Conservation (phyloP, 352 stramenopile genomes). For the Phytophthora pini region DNA sequence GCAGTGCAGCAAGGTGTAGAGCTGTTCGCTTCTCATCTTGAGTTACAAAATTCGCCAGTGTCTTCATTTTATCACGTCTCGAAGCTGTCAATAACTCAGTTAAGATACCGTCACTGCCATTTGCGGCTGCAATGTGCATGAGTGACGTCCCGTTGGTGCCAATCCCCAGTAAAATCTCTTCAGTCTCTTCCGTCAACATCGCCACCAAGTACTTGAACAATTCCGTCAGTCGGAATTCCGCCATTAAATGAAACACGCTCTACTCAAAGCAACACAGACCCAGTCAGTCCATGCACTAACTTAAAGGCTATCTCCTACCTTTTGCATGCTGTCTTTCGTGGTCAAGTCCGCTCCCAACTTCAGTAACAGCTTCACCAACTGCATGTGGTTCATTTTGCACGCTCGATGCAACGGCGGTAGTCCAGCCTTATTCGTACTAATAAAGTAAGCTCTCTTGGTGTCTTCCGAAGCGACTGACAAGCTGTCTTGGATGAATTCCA, state of each 20-base stretch:
- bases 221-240: slow-evolving; percentile 43
- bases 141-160: slow-evolving; percentile 51
- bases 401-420: slow-evolving; percentile 67
- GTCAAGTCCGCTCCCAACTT: slow-evolving; percentile 43
- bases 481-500: slow-evolving; percentile 46
- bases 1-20: slow-evolving; percentile 54
- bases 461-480: slow-evolving; percentile 32
- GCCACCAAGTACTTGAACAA: slow-evolving; percentile 47
- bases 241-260: slow-evolving; percentile 59
- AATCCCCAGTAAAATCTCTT: slow-evolving; percentile 37
- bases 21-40: slow-evolving; percentile 46
- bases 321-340: slow-evolving; percentile 41
- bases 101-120: slow-evolving; percentile 52
- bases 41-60: slow-evolving; percentile 47
- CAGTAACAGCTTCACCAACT: slow-evolving; percentile 53
- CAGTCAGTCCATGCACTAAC: background rate
- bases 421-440: slow-evolving; percentile 46
- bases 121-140: slow-evolving; percentile 51
- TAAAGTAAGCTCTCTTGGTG: slow-evolving; percentile 42
- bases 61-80: slow-evolving; percentile 17
- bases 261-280: slow-evolving; percentile 10
- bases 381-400: slow-evolving; percentile 50
- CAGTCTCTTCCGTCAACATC: slow-evolving; percentile 27
- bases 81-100: slow-evolving; percentile 21
- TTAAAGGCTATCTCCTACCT: slow-evolving; percentile 23